Percentiles rank a stretch among this genome's conserved stretches.
Evolutionary conservation across 2,329 filamentous ascomycete genomes (phyloP).

Genomic region (Ascosphaera acerosa): DNA sequence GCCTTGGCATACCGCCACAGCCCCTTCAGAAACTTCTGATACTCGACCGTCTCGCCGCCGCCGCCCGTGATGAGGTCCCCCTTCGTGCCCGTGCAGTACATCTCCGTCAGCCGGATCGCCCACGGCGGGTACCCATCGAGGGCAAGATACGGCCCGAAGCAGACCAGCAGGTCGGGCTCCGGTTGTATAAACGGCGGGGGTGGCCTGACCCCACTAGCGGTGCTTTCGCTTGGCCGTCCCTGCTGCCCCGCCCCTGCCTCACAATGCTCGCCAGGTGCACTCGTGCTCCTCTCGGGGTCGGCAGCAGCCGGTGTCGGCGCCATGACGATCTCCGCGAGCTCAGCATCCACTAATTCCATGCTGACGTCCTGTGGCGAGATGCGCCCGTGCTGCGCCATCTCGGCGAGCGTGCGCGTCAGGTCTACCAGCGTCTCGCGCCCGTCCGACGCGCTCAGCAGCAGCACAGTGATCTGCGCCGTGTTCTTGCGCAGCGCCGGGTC

Average conservation of each 20-base stretch:
- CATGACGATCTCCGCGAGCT: constrained; percentile 37
- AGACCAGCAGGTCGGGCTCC: constrained; percentile 70
- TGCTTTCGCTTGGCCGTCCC: background rate
- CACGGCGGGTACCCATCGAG: constrained; percentile 86
- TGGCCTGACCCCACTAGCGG: too few relatives aligned
- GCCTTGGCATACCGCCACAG: constrained; percentile 65
- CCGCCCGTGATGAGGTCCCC: constrained; percentile 14
- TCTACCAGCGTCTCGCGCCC: constrained; percentile 87
- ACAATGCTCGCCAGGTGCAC: background rate
- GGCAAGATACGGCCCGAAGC: constrained; percentile 65
- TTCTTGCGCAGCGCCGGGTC: constrained; percentile 8
- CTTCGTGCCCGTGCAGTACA: constrained; percentile 37
- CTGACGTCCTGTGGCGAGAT: constrained; percentile 61
- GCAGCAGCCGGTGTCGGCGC: constrained; percentile 4
- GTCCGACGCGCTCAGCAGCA: constrained; percentile 69
- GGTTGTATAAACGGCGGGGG: constrained; percentile 33
- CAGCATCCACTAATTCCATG: constrained; percentile 64
- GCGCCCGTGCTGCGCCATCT: constrained; percentile 84
- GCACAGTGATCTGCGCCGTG: constrained; percentile 27
- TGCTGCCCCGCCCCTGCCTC: background rate
- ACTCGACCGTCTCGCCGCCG: constrained; percentile 38
- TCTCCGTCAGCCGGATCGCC: constrained; percentile 87
- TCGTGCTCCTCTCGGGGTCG: constrained; percentile 1
- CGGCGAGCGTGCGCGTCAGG: constrained; percentile 73
- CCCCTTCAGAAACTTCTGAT: constrained; percentile 74